Percentiles rank a stretch among this genome's conserved stretches.
Conservation (phyloP, 2,329 filamentous ascomycete species). For the Paracamarosporium sp. region DNA sequence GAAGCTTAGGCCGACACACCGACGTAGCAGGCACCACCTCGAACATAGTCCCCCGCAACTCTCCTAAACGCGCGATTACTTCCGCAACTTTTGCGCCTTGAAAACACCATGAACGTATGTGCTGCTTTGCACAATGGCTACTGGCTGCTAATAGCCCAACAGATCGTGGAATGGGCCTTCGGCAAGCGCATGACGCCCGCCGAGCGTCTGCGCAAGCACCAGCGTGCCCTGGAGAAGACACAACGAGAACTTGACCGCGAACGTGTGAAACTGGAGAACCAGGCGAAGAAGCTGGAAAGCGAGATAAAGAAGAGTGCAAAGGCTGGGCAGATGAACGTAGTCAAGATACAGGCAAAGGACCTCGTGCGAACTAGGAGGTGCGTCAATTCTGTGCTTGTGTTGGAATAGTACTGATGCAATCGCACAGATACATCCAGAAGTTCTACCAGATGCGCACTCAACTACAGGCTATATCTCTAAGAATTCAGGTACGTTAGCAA, state of each 20-base stretch:
- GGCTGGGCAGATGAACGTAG: conserved; percentile 97
- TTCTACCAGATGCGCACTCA: conserved; percentile 99
- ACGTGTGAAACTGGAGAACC: conserved; percentile 93
- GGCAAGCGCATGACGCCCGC: conserved; percentile 99
- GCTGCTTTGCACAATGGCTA: conserved; percentile 19
- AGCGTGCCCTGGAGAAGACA: conserved; percentile 95
- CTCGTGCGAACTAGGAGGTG: conserved; percentile 87
- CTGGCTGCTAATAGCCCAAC: conserved; percentile 24
- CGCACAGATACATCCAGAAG: conserved; percentile 85
- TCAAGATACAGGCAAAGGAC: conserved; percentile 98
- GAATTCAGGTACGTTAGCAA: conserved; percentile 77
- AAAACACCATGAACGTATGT: conserved; percentile 64
- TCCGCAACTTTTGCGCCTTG: conserved; percentile 1
- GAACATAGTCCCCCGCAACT: not conserved
- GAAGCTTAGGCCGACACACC: conserved; percentile 7
- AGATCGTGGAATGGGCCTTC: conserved; percentile 99
- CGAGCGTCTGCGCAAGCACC: conserved; percentile 89
- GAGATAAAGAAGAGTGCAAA: conserved; percentile 99
- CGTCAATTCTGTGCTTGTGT: conserved; percentile 6
- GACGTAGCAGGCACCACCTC: not conserved
- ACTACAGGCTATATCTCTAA: conserved; percentile 90
- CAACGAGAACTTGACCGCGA: conserved; percentile 96
- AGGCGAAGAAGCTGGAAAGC: conserved; percentile 94
- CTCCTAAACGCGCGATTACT: not conserved
- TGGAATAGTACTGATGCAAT: conserved; percentile 11